A percentile compares a stretch with the other conserved stretches of the same genome.
phyloP scores from a whole-genome alignment of 2,329 filamentous ascomycete species.

The Ceratocystis smalleyi region DNA sequence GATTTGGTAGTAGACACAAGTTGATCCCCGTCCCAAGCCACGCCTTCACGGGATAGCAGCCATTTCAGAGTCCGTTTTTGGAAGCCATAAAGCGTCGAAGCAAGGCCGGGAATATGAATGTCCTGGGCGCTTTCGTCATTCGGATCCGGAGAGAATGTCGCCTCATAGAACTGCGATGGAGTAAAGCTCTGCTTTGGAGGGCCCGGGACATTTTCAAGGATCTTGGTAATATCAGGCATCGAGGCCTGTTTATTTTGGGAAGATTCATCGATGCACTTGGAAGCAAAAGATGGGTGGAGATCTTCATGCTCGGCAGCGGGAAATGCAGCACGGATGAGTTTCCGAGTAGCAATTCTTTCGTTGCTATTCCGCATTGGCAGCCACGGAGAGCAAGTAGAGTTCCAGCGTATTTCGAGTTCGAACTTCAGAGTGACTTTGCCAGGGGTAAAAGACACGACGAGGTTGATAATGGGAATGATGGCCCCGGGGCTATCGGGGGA shows the following conservation, averaged over 20 bases:
- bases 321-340: slow-evolving; percentile 22
- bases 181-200: slow-evolving; percentile 21
- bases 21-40: slow-evolving; percentile 28
- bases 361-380: slow-evolving; percentile 21
- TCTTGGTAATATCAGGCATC: slow-evolving; percentile 12
- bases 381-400: slow-evolving; percentile 25
- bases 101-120: slow-evolving; percentile 30
- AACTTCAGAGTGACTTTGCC: slow-evolving; percentile 21
- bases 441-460: not conserved
- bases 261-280: not conserved
- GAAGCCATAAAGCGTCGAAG: slow-evolving; percentile 50
- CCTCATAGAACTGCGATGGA: slow-evolving; percentile 51
- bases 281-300: not conserved
- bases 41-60: slow-evolving; percentile 52
- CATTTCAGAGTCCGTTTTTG: slow-evolving; percentile 56
- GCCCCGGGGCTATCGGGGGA: not conserved
- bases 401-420: slow-evolving; percentile 29
- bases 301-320: not conserved
- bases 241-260: not conserved
- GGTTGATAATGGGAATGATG: not conserved
- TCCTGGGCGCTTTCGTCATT: slow-evolving; percentile 22
- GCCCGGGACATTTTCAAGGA: slow-evolving; percentile 22
- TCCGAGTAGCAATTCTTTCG: slow-evolving; percentile 24
- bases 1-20: slow-evolving; percentile 4
- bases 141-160: slow-evolving; percentile 35